Percentiles rank a stretch among this genome's conserved stretches.
These are phyloP conservation scores for Venturiaceae sp. DNA, from an alignment of 2,329 filamentous ascomycete genomes.

Conservation along the genomic window DNA sequence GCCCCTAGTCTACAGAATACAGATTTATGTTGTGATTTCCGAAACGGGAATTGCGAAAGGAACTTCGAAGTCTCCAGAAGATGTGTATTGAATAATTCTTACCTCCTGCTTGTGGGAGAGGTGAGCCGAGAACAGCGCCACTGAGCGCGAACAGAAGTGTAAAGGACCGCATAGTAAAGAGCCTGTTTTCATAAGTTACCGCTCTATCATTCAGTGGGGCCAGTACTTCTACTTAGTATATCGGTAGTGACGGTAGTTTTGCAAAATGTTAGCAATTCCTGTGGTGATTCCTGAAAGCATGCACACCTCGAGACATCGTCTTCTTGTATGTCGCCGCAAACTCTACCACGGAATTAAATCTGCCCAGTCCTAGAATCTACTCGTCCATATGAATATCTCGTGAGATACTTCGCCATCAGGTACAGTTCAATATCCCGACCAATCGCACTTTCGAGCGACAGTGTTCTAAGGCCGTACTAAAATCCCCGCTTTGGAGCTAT, in stretches of 20 bases:
- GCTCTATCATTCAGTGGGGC: too few relatives aligned
- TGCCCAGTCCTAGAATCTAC: background rate
- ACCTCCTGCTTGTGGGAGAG: background rate
- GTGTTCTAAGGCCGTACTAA: background rate
- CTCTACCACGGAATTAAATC: background rate
- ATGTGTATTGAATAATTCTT: too few relatives aligned
- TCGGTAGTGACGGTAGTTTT: background rate
- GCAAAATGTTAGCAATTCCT: background rate
- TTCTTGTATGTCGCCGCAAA: background rate
- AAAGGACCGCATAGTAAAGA: background rate
- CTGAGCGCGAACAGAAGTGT: background rate
- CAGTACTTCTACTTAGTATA: too few relatives aligned
- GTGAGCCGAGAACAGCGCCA: background rate
- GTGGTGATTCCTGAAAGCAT: too few relatives aligned
- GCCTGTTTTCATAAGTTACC: background rate
- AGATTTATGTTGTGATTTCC: too few relatives aligned
- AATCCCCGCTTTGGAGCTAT: background rate
- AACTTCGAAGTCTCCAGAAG: too few relatives aligned
- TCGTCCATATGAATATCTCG: background rate
- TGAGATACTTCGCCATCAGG: background rate
- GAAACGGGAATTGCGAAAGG: too few relatives aligned
- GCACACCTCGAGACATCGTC: background rate
- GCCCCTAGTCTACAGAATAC: too few relatives aligned
- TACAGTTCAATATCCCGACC: background rate
- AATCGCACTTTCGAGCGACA: background rate